Evolutionary conservation across 176 grass and related monocot species (phyloP), one percentile per base, ranked within the genome.

Genomic region (Oryza glumipatula): DNA sequence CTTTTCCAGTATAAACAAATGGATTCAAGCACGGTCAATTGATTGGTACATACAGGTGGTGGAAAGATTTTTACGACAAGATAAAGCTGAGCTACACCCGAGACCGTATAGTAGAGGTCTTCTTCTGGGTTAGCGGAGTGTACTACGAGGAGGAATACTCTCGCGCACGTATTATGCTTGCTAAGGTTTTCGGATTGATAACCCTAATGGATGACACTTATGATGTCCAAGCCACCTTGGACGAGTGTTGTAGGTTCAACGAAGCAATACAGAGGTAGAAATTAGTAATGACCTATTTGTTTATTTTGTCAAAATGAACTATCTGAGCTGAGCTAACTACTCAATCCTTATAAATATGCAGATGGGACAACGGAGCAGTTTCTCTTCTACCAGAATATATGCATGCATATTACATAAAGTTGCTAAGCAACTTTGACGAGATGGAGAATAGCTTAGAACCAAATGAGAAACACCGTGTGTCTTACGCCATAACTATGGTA

Each of bases 381-480:
- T 52, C 60, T 23, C 19, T 11, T n/a, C 72, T 84, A 11, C 82
- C 82, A 11, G 82, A 76, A 4, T 76, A 84, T 45, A 22, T 84
- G 30, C 32, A 11, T 4, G 67, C 26, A 24, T 39, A 76, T 1
- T 84, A 84, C 45, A 49, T 67, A 39, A 52, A 68, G 7, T 14
- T 75, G 1, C 7, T 76, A 41, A 75, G 30, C 11, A 84, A 38
- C 19, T 84, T 84, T 15, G 32, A 67, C 4, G 72, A 26, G 61
- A 67, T 54, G 1, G 82, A 76, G 72, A 6, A 84, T 15, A 16
- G 7, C 4, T 52, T 84, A 61, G 12, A 68, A 35, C 82, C 44
- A 8, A 6, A 84, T 0, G 60, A 84, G 30, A 74, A 84, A 73
- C 79, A 84, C 52, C 87, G 87, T 7, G 70, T 84, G 28, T 58